These are phyloP conservation scores for Pterocarpus macrocarpus DNA, from an alignment of 306 rosid species.

Conservation along the genomic window DNA sequence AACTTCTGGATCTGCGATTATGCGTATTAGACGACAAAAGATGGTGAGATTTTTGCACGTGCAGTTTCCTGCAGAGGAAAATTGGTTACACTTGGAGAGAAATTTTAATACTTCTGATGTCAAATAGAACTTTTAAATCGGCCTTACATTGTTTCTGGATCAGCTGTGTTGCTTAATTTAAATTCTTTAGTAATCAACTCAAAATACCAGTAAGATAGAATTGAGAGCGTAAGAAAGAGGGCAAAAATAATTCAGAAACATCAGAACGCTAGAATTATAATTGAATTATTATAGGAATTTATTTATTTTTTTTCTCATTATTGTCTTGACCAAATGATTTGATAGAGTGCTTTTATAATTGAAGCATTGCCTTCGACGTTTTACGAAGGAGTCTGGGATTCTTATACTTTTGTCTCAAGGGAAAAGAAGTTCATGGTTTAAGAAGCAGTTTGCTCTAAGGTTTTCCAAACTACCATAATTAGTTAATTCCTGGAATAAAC, in stretches of 20 bases:
- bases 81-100: conserved; percentile 14
- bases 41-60: conserved; percentile 28
- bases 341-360: no score
- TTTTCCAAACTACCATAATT: no score
- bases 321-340: neutral
- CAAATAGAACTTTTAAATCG: neutral
- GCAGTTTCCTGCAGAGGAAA: conserved; percentile 25
- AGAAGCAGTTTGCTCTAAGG: no score
- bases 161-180: conserved; percentile 11
- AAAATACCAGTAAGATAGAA: neutral
- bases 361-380: no score
- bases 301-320: neutral
- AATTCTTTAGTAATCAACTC: conserved; percentile 11
- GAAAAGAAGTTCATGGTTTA: no score
- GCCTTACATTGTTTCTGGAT: neutral
- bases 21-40: neutral
- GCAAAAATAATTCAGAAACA: neutral
- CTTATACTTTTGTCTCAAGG: no score
- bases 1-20: no score
- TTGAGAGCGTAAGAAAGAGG: neutral
- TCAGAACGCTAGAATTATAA: neutral
- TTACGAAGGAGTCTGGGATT: no score
- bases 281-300: conserved; percentile 19
- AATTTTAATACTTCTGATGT: conserved; percentile 17
- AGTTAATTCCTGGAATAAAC: no score